Base-by-base conservation (phyloP, 2,329 filamentous ascomycete genomes). In the Pseudocercospora fijiensis region DNA sequence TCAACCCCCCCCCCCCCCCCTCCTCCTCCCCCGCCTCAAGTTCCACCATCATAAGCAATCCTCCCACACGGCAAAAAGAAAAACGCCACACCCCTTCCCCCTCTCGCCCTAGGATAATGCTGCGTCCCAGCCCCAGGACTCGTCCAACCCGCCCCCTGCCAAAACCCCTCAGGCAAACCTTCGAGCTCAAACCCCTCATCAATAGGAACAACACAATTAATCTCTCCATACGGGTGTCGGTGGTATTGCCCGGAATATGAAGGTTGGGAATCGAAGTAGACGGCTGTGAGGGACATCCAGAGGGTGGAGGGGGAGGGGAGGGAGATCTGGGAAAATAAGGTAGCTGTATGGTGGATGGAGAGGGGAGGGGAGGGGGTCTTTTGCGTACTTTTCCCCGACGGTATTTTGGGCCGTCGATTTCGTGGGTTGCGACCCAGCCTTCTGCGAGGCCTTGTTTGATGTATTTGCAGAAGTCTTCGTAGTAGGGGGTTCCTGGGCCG, bases 91-190 rank as follows among this genome's bases (percentile, higher is more conserved):
- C 85, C 69, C 0, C 79, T 79, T 1, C 83, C 84, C 3, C 78
- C 78, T 11, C 83, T 74, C 13, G 82, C 82, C 57, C 84, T 75
- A 2, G 84, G 84, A 71, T 84, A 85, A 72, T 86, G 84, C 73
- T 86, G 84, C 27, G 84, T 85, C 0, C 84, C 84, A 0, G 83
- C 79, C 0, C 81, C 83, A 0, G 82, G 82, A 51, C 77, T 79
- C 22, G 84, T 86, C 83, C 84, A 86, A 0, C 84, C 84, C 0
- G 80, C 80, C 0, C 82, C 82, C 69, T 82, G 81, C 84, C 84
- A 86, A 1, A 83, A 78, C 6, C 67, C 70, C 11, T 66, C 70
- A 1, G 70, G 70, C 83, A 86, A 82, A 5, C 84, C 84, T 73
- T 79, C 83, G 57, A 86, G 69, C 74, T 86, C 79, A 1, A 83